Evolutionary conservation across 495 filamentous ascomycete species (phyloP), one percentile per base, ranked within the genome.

Genomic region (Tuber magnatum): DNA sequence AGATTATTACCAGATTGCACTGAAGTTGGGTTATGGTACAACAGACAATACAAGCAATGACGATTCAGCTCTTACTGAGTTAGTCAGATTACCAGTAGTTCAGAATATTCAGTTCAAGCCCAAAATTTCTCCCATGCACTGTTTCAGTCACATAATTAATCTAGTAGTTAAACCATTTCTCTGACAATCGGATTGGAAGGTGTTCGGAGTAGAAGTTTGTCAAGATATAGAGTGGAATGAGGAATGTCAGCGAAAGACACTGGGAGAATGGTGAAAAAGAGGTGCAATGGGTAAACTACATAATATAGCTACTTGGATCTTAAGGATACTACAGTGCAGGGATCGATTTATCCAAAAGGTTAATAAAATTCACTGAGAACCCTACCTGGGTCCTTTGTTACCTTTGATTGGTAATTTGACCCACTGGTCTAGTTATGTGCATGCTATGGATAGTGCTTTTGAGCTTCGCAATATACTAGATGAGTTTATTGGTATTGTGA

Each of bases 141-240:
- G 69, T 46, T n/a, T 43, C 9, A n/a, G 69, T 39, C 69, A 73
- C 28, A 51, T 75, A 0, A 73, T 75, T 4, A 75, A 75, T 12
- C 7, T 75, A 0, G n/a, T 51, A 0, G 9, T 73, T 28, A 72
- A 75, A 72, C 14, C n/a, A 0, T 73, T 75, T 38, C 41, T 75
- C 3, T 46, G 22, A 9, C n/a, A 69, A 2, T 41, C 42, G 4
- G 71, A 74, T 74, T 39, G 22, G 18, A 44, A 74, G 43, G n/a
- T 41, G 0, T 39, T 75, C 1, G 69, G 16, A 3, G 4, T 16
- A 16, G 35, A 42, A 5, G 69, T 71, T 40, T 5, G 56, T 18
- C 56, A 32, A 32, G n/a, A 65, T 65, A 18, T 32, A 1, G n/a
- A 65, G n/a, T 12, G 1, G 10, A 65, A 65, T 28, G 14, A 32